Base-by-base conservation (phyloP, 768 basidiomycete species). In the Dacryopinax primogenitus region DNA sequence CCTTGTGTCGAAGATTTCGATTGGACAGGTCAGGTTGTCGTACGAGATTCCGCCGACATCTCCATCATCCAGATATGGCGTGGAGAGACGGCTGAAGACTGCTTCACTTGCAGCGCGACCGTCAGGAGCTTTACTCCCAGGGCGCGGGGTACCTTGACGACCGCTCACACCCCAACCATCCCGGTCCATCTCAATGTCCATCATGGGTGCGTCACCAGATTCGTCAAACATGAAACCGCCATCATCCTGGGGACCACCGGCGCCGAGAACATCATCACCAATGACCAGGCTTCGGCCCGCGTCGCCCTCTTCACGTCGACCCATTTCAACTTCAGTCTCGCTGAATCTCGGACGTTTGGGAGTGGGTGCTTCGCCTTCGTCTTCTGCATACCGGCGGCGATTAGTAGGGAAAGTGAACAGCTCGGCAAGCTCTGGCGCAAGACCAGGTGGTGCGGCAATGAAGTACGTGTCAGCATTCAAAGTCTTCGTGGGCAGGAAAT, bases 401-500 rank as follows among this genome's bases (percentile, higher is more conserved):
- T 68, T 78, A 2, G 86, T 68, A 11, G 92, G 90, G 41, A 88
- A 87, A 78, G 88, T 80, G 76, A 96, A 99, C 64, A 99, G 76
- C 63, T 88, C 83, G 1, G 83, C 81, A 23, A 99, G 78, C 73
- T 95, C 91, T 0, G 88, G 86, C 0, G 85, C 83, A 62, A 94
- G 74, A 9, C 90, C 90, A 13, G 88, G 87, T 12, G 94, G 93
- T 0, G 88, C 92, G 47, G 86, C 88, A 75, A 94, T 86, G 68
- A 73, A 74, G 71, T 86, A 87, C 1, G 81, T 83, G 30, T 86
- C 86, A n/a, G 83, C 80, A 16, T 83, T 79, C 1, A 85, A 87
- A n/a, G 79, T 77, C 68, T 85, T 85, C 1, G 86, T 89, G 11
- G 94, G 92, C 58, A 96, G 76, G 78, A 92, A 97, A 73, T 92